Evolutionary conservation across 331 rosid genomes (phyloP), one percentile per base, ranked within the genome.

Genomic region (Spiraea crenata): DNA sequence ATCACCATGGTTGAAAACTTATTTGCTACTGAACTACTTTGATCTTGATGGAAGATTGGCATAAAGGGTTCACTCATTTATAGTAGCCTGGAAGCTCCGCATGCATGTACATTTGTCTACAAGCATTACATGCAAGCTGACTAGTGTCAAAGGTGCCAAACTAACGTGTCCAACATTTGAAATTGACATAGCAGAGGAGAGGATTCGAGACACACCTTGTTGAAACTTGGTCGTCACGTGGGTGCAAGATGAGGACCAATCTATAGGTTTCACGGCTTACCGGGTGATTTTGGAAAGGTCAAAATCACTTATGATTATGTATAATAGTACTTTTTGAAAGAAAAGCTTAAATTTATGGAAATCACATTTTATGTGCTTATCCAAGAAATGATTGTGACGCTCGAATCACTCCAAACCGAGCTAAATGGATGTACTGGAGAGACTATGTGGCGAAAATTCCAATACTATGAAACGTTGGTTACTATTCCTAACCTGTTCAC

Each of bases 121-220:
- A 20, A 15, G 7, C 44, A n/a, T 63, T 10, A 9, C 86, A 81
- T 83, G 87, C 84, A 61, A 39, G 9, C 39, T 80, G 92, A 83
- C 92, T 45, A 46, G 86, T 87, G 92, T 80, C 76, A 52, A 63
- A 69, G 48, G 25, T 16, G 61, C 75, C 74, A 74, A 58, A 70
- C 9, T 35, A 58, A 20, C 71, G 82, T 71, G 78, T 77, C 77
- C 34, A 11, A 67, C 7, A 25, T 35, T 2, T 63, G 71, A 69
- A 66, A 44, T 20, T 58, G 15, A 12, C 16, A 35, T 25, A 25
- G 31, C 31, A 14, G 1, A 12, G 59, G 37, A 11, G 11, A 15
- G 9, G 34, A 45, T 35, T 17, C 49, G 57, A 19, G 71, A 19
- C 57, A 40, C 54, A 19, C 46, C 51, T 16, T 52, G 12, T 37